Percentiles rank a stretch among this genome's conserved stretches.
Evolutionary conservation across 805 yeast species (phyloP).

Genomic region (Citeromyces nyonsensis): DNA sequence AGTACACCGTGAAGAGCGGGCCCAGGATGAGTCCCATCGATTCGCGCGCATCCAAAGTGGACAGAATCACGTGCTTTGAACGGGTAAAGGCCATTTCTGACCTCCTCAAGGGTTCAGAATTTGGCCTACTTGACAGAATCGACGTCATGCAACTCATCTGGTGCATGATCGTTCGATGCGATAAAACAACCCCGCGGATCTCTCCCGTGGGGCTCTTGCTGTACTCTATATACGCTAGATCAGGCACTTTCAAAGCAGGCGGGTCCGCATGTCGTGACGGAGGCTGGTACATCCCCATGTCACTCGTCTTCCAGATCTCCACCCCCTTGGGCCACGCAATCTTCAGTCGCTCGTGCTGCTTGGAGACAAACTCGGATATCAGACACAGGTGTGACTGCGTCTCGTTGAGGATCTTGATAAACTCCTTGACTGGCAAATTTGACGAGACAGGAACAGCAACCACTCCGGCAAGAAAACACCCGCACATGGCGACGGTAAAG

Average conservation of each 20-base stretch:
- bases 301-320: constrained; percentile 71
- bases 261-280: constrained; percentile 39
- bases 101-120: constrained; percentile 28
- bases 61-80: constrained; percentile 38
- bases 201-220: constrained; percentile 85
- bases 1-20: constrained; percentile 60
- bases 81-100: constrained; percentile 31
- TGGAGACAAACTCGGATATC: constrained; percentile 67
- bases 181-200: constrained; percentile 81
- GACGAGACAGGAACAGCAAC: constrained; percentile 90
- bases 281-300: constrained; percentile 57
- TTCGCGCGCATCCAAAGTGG: constrained; percentile 54
- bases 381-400: constrained; percentile 70
- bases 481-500: constrained; percentile 73
- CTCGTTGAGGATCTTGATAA: constrained; percentile 51
- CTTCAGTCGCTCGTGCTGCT: constrained; percentile 52
- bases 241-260: constrained; percentile 61
- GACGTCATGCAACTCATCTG: constrained; percentile 71
- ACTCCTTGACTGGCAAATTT: constrained; percentile 51
- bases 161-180: constrained; percentile 76
- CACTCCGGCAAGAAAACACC: constrained; percentile 85
- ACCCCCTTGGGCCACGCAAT: constrained; percentile 64
- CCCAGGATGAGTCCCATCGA: constrained; percentile 84
- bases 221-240: constrained; percentile 87
- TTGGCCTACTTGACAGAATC: constrained; percentile 50